A percentile compares a stretch with the other conserved stretches of the same genome.
Evolutionary conservation across 2,329 filamentous ascomycete species (phyloP).

Genomic region (Trichoderma pleuroti): DNA sequence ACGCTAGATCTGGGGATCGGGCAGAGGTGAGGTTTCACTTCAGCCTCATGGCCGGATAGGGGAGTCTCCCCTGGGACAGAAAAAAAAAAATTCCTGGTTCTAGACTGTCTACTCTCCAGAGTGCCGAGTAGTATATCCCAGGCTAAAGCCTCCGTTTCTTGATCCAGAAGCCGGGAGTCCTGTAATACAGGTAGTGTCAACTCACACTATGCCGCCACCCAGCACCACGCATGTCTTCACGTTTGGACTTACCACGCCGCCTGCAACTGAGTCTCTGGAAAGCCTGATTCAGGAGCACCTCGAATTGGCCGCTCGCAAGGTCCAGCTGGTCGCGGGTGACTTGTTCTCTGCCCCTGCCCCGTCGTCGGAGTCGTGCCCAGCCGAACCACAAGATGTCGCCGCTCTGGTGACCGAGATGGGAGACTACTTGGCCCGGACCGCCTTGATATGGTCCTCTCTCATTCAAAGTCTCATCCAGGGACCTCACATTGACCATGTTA

Average conservation of each 20-base stretch:
- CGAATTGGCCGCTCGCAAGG: conserved; percentile 25
- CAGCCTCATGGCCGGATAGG: conserved; percentile 8
- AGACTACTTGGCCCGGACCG: conserved; percentile 36
- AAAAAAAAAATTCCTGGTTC: no score
- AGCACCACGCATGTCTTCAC: conserved; percentile 15
- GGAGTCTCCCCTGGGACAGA: neutral
- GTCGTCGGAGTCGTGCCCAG: conserved; percentile 17
- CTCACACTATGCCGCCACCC: conserved; percentile 4
- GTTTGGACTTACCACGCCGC: conserved; percentile 7
- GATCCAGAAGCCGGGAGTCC: neutral
- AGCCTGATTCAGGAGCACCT: conserved; percentile 30
- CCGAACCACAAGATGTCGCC: conserved; percentile 21
- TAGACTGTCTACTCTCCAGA: neutral
- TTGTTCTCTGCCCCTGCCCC: conserved; percentile 1
- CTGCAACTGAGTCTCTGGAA: conserved; percentile 24
- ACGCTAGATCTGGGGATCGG: neutral
- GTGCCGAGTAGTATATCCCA: neutral
- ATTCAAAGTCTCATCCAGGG: conserved; percentile 35
- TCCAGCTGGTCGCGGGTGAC: conserved; percentile 22
- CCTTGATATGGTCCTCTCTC: conserved; percentile 33
- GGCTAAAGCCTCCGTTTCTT: neutral
- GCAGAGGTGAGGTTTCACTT: neutral
- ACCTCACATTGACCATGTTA: conserved; percentile 32
- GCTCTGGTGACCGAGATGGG: conserved; percentile 35
- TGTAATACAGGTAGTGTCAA: neutral